A percentile compares a stretch with the other conserved stretches of the same genome.
These are phyloP conservation scores for Monascus purpureus DNA, from an alignment of 495 filamentous ascomycete species.

Conservation along the genomic window DNA sequence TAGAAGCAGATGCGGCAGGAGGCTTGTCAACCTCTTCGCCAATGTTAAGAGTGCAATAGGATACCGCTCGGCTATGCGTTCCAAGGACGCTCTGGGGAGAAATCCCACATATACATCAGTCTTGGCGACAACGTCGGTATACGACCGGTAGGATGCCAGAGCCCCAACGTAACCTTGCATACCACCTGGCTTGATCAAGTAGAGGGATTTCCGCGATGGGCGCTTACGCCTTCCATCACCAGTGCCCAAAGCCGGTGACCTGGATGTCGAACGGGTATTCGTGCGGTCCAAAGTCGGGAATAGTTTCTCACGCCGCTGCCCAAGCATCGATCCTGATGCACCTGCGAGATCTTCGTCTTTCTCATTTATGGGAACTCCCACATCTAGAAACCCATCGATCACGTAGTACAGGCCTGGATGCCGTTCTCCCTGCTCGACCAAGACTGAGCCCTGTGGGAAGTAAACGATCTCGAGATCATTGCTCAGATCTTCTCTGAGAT, in stretches of 20 bases:
- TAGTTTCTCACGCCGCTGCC: conserved; percentile 24
- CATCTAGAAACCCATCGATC: conserved; percentile 91
- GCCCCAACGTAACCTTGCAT: conserved; percentile 89
- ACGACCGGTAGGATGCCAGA: conserved; percentile 86
- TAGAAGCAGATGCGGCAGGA: conserved; percentile 81
- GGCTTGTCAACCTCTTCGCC: conserved; percentile 81
- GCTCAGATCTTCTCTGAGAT: conserved; percentile 58
- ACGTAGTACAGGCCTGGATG: conserved; percentile 97
- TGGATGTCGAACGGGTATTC: conserved; percentile 31
- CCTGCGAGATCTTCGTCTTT: conserved; percentile 30
- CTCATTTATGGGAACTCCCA: conserved; percentile 56
- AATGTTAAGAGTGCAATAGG: conserved; percentile 87
- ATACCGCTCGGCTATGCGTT: conserved; percentile 82
- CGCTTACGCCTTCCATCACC: conserved; percentile 33
- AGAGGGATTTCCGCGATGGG: conserved; percentile 56
- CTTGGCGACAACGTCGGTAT: conserved; percentile 92
- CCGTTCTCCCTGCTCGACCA: conserved; percentile 94
- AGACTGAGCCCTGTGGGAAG: conserved; percentile 84
- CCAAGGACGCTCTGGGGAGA: conserved; percentile 70
- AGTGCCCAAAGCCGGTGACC: conserved; percentile 14
- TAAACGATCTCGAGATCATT: conserved; percentile 96
- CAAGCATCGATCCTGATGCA: conserved; percentile 13
- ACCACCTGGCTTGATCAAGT: conserved; percentile 87
- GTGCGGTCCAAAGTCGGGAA: conserved; percentile 38
- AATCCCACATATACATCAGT: conserved; percentile 98